A percentile compares a stretch with the other conserved stretches of the same genome.
These are phyloP conservation scores for Nitzschia palea DNA, from an alignment of 108 stramenopile genomes.

Conservation along the genomic window DNA sequence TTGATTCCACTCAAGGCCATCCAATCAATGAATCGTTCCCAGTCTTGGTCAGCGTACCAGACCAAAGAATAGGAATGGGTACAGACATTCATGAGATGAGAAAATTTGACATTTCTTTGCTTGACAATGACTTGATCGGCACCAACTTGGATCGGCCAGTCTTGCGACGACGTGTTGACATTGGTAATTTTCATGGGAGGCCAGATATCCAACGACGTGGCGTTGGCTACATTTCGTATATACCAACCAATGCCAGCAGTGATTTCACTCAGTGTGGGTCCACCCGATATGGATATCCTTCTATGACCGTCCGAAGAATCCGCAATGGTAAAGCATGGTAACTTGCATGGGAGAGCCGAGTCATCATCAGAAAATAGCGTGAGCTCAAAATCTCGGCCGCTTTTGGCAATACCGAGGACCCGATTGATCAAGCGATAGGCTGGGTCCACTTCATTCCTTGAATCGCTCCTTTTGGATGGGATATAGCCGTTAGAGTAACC, in stretches of 20 bases:
- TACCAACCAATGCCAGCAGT: conserved; percentile 42
- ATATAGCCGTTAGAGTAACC: too few relatives aligned
- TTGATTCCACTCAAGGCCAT: conserved; percentile 49
- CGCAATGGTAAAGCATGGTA: conserved; percentile 6
- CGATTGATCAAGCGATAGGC: conserved; percentile 12
- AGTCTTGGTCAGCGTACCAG: conserved; percentile 42
- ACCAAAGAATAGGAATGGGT: conserved; percentile 55
- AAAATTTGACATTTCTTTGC: background rate
- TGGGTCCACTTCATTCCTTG: background rate
- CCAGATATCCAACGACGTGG: conserved; percentile 19
- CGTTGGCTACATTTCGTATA: conserved; percentile 25
- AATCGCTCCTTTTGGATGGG: too few relatives aligned
- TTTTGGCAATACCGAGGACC: background rate
- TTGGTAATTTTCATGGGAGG: conserved; percentile 18
- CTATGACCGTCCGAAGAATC: background rate
- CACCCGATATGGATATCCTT: background rate
- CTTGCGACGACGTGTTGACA: background rate
- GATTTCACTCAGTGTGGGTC: conserved; percentile 29
- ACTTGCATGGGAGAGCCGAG: background rate
- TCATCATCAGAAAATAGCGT: background rate
- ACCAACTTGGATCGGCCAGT: background rate
- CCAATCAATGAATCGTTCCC: conserved; percentile 50
- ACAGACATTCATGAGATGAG: conserved; percentile 51
- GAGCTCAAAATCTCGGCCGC: background rate
- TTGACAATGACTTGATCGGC: background rate